Evolutionary conservation across 768 basidiomycete genomes (phyloP).

Genomic region (Pulveroboletus sp.): DNA sequence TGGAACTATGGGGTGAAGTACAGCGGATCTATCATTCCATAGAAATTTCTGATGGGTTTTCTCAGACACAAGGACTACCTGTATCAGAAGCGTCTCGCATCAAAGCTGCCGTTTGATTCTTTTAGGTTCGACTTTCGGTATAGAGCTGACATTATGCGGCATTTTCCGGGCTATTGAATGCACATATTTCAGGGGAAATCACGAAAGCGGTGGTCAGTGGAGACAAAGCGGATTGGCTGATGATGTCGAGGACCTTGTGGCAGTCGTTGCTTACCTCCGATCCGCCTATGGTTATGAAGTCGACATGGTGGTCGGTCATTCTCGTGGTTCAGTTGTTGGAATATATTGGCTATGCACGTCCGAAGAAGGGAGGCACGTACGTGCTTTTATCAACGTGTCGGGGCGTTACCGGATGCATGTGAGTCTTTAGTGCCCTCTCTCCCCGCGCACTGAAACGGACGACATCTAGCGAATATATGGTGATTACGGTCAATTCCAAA

Average conservation of each 20-base stretch:
- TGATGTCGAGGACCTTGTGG: conserved; percentile 64
- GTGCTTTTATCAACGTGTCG: conserved; percentile 69
- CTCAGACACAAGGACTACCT: conserved; percentile 83
- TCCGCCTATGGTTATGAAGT: conserved; percentile 61
- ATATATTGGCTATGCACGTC: conserved; percentile 69
- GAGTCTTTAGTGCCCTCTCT: conserved; percentile 22
- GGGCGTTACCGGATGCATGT: conserved; percentile 81
- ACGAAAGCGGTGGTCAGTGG: conserved; percentile 73
- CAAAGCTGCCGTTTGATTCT: conserved; percentile 66
- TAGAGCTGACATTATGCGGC: conserved; percentile 16
- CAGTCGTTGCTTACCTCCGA: conserved; percentile 63
- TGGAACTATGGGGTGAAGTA: conserved; percentile 69
- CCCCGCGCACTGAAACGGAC: conserved; percentile 3
- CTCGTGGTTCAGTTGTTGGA: conserved; percentile 67
- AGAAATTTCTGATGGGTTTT: background rate
- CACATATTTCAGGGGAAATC: conserved; percentile 55
- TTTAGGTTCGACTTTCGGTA: conserved; percentile 89
- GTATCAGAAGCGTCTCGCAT: conserved; percentile 71
- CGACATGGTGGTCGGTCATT: conserved; percentile 74
- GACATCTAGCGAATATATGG: conserved; percentile 27
- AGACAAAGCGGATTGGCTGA: conserved; percentile 54
- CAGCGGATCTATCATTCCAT: background rate
- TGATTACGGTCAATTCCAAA: conserved; percentile 2
- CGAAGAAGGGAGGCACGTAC: conserved; percentile 52
- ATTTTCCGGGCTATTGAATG: conserved; percentile 1